These are phyloP conservation scores for Botrytis fragariae DNA, from an alignment of 2,329 filamentous ascomycete species.

Conservation along the genomic window DNA sequence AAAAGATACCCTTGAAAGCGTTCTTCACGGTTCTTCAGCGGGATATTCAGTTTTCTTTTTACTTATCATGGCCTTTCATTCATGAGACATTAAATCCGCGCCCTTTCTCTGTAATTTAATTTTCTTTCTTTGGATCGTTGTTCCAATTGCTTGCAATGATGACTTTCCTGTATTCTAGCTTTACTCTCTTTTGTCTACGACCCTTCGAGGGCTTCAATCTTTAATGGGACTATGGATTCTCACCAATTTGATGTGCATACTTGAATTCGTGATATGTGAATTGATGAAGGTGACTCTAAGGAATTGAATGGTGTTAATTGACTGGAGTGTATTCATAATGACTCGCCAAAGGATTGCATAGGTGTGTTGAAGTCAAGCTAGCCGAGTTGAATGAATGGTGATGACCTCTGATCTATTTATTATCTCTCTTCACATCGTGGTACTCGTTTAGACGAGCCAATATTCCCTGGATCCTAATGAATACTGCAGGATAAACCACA, in stretches of 20 bases:
- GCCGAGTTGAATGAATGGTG: background rate
- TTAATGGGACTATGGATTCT: background rate
- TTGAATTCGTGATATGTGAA: background rate
- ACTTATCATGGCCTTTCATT: background rate
- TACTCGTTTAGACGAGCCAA: background rate
- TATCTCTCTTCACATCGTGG: background rate
- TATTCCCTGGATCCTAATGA: background rate
- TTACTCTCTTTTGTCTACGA: background rate
- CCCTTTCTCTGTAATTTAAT: background rate
- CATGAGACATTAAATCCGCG: background rate
- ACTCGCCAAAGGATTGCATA: background rate
- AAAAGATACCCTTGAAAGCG: constrained; percentile 5
- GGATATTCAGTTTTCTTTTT: background rate
- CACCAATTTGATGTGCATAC: background rate
- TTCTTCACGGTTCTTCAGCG: background rate
- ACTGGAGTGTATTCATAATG: background rate
- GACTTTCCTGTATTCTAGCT: background rate
- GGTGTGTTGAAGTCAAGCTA: background rate
- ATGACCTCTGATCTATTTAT: background rate
- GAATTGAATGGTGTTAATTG: background rate
- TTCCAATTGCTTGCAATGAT: constrained; percentile 5
- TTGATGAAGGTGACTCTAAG: background rate
- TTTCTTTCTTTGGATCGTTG: background rate
- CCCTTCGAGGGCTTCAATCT: background rate
- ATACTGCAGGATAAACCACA: background rate